Conservation (phyloP, 176 grass and related monocot species). For the Pontederia paniculata region DNA sequence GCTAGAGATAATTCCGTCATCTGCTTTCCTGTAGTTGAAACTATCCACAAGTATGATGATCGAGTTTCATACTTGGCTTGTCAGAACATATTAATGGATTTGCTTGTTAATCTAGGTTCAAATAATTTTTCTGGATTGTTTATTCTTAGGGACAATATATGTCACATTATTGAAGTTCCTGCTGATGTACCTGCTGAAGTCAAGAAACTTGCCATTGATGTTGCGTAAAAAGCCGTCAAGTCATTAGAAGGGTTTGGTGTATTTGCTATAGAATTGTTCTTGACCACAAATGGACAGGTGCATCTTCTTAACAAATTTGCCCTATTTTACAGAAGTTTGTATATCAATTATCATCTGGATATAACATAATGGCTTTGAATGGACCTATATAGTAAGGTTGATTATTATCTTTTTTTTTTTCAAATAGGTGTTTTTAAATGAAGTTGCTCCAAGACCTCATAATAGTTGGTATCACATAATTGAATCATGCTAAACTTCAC, state of each 20-base stretch:
- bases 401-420: neutral
- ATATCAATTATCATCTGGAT: too few relatives aligned
- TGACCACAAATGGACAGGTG: slow-evolving; percentile 85
- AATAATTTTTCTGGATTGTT: neutral
- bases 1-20: slow-evolving; percentile 46
- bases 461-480: slow-evolving; percentile 97
- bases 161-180: slow-evolving; percentile 88
- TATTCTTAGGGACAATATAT: slow-evolving; percentile 79
- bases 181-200: slow-evolving; percentile 53
- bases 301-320: neutral
- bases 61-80: neutral
- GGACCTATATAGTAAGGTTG: too few relatives aligned
- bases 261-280: slow-evolving; percentile 90
- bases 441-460: slow-evolving; percentile 92
- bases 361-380: too few relatives aligned
- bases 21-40: slow-evolving; percentile 95
- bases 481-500: slow-evolving; percentile 89
- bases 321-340: neutral
- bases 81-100: slow-evolving; percentile 2
- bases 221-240: slow-evolving; percentile 62
- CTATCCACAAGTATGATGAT: slow-evolving; percentile 74
- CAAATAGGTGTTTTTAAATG: slow-evolving; percentile 65
- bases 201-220: slow-evolving; percentile 45
- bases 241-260: slow-evolving; percentile 84
- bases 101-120: neutral